Conservation (phyloP, 805 yeast genomes). For the Kluyveromyces siamensis region DNA sequence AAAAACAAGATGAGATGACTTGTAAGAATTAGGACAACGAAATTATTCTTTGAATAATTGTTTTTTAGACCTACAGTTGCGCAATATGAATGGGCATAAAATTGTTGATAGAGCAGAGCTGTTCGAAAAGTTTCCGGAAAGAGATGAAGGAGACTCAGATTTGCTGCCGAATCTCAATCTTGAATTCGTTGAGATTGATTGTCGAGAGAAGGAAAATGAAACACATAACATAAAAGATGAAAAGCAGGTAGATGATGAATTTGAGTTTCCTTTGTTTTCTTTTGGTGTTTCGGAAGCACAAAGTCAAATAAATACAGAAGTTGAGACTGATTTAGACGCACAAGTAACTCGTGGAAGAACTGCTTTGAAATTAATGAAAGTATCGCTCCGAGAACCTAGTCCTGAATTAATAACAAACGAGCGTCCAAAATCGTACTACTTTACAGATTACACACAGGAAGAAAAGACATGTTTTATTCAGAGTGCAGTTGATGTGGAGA, state of each 20-base stretch:
- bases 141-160: constrained; percentile 10
- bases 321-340: neutral
- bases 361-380: constrained; percentile 17
- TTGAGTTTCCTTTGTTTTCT: constrained; percentile 26
- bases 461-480: constrained; percentile 9
- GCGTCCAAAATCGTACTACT: constrained; percentile 20
- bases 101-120: constrained; percentile 17
- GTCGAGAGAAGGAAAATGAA: neutral
- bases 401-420: constrained; percentile 11
- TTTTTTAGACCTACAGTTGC: neutral
- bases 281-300: constrained; percentile 4
- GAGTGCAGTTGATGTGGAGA: constrained; percentile 16
- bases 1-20: too few relatives aligned
- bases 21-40: too few relatives aligned
- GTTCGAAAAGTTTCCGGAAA: constrained; percentile 12
- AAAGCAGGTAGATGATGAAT: constrained; percentile 12
- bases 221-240: constrained; percentile 2
- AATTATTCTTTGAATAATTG: too few relatives aligned
- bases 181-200: constrained; percentile 18
- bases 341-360: constrained; percentile 6
- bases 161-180: constrained; percentile 27
- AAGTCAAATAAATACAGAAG: neutral
- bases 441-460: constrained; percentile 9
- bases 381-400: constrained; percentile 18
- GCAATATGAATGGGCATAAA: constrained; percentile 8